Conservation (phyloP, 2,329 filamentous ascomycete genomes). For the Phoma sp. region DNA sequence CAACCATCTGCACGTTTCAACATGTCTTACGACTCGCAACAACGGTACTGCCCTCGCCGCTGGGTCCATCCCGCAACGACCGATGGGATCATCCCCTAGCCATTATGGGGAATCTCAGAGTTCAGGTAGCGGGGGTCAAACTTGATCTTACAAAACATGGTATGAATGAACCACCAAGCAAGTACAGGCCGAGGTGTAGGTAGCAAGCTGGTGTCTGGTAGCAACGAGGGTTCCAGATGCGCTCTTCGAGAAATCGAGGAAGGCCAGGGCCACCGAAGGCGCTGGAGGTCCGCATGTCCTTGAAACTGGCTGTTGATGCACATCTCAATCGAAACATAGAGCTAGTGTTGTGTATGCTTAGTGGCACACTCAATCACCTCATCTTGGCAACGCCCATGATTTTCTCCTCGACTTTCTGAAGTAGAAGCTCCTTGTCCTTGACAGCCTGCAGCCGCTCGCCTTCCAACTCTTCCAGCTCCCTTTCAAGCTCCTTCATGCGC, state of each 20-base stretch:
- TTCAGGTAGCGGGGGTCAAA: too few relatives aligned
- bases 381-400: conserved; percentile 46
- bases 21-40: too few relatives aligned
- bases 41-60: too few relatives aligned
- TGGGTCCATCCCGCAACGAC: too few relatives aligned
- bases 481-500: conserved; percentile 58
- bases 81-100: background rate
- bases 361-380: too few relatives aligned
- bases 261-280: background rate
- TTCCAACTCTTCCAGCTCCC: conserved; percentile 53
- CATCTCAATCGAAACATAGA: too few relatives aligned
- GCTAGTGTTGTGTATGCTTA: too few relatives aligned
- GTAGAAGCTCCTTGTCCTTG: conserved; percentile 51
- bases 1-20: too few relatives aligned
- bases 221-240: background rate
- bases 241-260: background rate
- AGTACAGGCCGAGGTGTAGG: background rate
- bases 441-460: conserved; percentile 51
- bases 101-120: too few relatives aligned
- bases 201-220: background rate
- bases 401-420: conserved; percentile 57
- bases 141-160: background rate
- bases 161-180: background rate
- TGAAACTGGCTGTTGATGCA: too few relatives aligned
- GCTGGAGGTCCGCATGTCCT: background rate